These are phyloP conservation scores for Alopecurus myosuroides DNA, from an alignment of 176 grass and related monocot genomes.

Conservation along the genomic window DNA sequence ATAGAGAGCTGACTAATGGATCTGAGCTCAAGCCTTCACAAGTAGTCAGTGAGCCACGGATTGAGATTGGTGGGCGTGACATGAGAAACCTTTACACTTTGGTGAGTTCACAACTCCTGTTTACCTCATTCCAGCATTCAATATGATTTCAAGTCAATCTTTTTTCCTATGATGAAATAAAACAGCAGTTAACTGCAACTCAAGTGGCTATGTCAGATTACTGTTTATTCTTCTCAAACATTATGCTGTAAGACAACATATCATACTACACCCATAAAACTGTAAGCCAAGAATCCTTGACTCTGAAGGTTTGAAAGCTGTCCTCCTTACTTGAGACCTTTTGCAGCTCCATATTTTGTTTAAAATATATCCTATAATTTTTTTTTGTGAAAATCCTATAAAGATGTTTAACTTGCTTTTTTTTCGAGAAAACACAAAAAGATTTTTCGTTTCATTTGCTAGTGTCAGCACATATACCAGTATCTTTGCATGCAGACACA, in stretches of 20 bases:
- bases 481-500: slow-evolving; percentile 14
- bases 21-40: slow-evolving; percentile 92
- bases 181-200: slow-evolving; percentile 16
- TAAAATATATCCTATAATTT: slow-evolving; percentile 5
- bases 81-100: slow-evolving; percentile 82
- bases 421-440: too few relatives aligned
- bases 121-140: slow-evolving; percentile 10
- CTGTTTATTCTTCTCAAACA: background rate
- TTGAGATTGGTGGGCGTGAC: slow-evolving; percentile 66
- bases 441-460: too few relatives aligned
- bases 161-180: background rate
- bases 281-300: slow-evolving; percentile 20
- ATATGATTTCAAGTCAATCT: slow-evolving; percentile 7
- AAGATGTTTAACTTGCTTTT: slow-evolving; percentile 12
- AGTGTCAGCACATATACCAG: slow-evolving; percentile 24
- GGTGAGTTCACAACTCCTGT: slow-evolving; percentile 54
- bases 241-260: background rate
- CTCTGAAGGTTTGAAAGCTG: slow-evolving; percentile 1
- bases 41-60: slow-evolving; percentile 51
- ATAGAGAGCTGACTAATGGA: slow-evolving; percentile 80
- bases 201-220: background rate
- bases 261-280: slow-evolving; percentile 1
- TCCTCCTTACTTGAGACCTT: background rate
- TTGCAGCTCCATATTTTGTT: slow-evolving; percentile 6
- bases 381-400: too few relatives aligned